Conservation (phyloP, 2,329 filamentous ascomycete species). For the Apiospora sp. region DNA sequence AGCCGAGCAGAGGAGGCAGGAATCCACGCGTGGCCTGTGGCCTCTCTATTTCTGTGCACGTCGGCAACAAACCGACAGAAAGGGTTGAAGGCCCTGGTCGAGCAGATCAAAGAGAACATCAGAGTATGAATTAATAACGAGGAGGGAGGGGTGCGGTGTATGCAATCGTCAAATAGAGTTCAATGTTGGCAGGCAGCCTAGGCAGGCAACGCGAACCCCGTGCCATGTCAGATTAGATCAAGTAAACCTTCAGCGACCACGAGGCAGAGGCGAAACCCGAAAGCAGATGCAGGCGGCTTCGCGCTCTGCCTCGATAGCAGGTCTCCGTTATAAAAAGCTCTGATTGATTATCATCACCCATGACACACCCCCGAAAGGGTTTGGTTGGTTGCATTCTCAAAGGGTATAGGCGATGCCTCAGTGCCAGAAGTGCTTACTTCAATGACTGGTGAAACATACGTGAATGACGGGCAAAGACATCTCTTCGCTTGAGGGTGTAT, state of each 20-base stretch:
- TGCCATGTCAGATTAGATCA: conserved; percentile 70
- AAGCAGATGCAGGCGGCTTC: conserved; percentile 57
- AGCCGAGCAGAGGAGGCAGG: conserved; percentile 68
- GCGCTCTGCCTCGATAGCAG: conserved; percentile 36
- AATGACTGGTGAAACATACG: neutral
- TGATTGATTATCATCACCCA: conserved; percentile 45
- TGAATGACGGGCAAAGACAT: neutral
- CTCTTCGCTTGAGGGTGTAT: conserved; percentile 2
- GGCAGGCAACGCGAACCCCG: conserved; percentile 22
- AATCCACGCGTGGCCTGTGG: conserved; percentile 86
- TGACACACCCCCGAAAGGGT: conserved; percentile 27
- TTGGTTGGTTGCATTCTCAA: neutral
- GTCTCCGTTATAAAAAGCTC: conserved; percentile 49
- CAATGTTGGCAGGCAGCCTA: conserved; percentile 20
- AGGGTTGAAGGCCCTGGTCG: conserved; percentile 55
- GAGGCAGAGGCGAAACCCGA: conserved; percentile 56
- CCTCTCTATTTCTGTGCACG: conserved; percentile 63
- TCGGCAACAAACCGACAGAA: conserved; percentile 57
- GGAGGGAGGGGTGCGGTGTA: neutral
- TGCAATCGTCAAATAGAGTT: neutral
- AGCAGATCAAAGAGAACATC: conserved; percentile 46
- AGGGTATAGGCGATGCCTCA: neutral
- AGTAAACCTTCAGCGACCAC: conserved; percentile 60
- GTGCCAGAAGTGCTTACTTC: neutral
- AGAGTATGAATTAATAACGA: neutral